Evolutionary conservation across 306 rosid genomes (phyloP).

Genomic region (barrel medic (Medicago truncatula)): MtrunA17r5.0-ANR NC_053046.1:8135501-8136000

Average conservation of each 20-base stretch:
- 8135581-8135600: conserved; percentile 13
- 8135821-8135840: conserved; percentile 30
- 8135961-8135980: conserved; percentile 97
- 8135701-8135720: conserved; percentile 67
- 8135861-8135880: conserved; percentile 22
- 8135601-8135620: background rate
- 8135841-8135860: background rate
- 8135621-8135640: conserved; percentile 61
- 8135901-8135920: conserved; percentile 86
- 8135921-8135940: conserved; percentile 93
- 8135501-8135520: conserved; percentile 81
- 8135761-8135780: conserved; percentile 19
- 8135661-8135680: conserved; percentile 97
- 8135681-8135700: conserved; percentile 97
- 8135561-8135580: conserved; percentile 33
- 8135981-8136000: conserved; percentile 99
- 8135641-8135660: conserved; percentile 99
- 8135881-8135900: conserved; percentile 19
- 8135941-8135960: conserved; percentile 96
- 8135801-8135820: background rate
- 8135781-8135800: conserved; percentile 25
- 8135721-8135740: conserved; percentile 31
- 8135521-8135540: conserved; percentile 38
- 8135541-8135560: conserved; percentile 29
- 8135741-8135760: conserved; percentile 7